Percentiles rank a stretch among this genome's conserved stretches.
phyloP scores from a whole-genome alignment of 306 rosid species.

The Prunus campanulata region DNA sequence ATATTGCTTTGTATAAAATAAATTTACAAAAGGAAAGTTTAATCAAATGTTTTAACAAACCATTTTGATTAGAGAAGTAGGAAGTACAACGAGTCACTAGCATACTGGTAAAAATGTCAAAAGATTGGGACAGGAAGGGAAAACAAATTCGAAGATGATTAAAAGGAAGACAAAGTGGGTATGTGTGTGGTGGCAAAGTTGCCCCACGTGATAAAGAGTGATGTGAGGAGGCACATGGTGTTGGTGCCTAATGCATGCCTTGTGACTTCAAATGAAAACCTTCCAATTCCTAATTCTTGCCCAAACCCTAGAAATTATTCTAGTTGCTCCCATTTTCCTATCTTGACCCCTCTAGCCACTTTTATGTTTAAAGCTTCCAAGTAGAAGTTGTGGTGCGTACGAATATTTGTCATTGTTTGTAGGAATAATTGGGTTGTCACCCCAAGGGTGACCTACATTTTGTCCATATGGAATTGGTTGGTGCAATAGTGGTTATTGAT shows the following conservation, averaged over 20 bases:
- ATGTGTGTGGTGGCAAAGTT: constrained; percentile 46
- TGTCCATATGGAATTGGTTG: neutral
- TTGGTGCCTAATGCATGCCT: constrained; percentile 19
- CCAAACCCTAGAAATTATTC: neutral
- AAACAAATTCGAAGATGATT: constrained; percentile 24
- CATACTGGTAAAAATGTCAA: neutral
- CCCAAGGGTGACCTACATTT: constrained; percentile 2
- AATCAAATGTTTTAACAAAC: no score
- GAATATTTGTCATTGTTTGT: neutral
- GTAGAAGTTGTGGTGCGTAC: neutral
- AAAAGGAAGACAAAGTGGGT: constrained; percentile 45
- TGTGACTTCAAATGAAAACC: constrained; percentile 1
- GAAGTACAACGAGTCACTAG: no score
- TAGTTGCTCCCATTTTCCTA: neutral
- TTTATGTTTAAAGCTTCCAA: neutral
- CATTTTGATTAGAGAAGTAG: neutral
- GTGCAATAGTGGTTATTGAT: neutral
- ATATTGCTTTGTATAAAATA: no score
- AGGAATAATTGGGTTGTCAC: constrained; percentile 5
- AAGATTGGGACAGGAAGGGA: constrained; percentile 8
- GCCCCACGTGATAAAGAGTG: constrained; percentile 67
- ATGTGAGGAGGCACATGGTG: constrained; percentile 52
- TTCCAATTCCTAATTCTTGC: constrained; percentile 10
- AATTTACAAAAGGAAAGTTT: no score
- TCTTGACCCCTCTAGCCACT: neutral